Percentiles rank a stretch among this genome's conserved stretches.
phyloP scores from a whole-genome alignment of 306 rosid genomes.

The Sophora flavescens region DNA sequence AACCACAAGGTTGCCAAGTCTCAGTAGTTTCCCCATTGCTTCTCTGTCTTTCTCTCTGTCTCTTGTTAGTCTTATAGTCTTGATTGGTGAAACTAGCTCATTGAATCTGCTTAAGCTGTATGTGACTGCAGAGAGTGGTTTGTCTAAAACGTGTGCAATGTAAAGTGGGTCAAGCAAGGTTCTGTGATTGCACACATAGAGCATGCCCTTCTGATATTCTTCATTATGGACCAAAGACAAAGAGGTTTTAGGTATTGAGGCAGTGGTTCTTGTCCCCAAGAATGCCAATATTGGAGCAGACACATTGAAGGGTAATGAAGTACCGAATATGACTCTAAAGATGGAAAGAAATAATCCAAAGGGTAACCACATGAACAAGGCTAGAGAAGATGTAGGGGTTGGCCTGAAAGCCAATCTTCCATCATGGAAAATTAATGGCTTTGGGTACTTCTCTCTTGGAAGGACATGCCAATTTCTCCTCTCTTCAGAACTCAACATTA shows the following conservation, averaged over 20 bases:
- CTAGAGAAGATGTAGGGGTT: constrained; percentile 54
- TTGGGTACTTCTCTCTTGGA: constrained; percentile 64
- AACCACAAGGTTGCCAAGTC: constrained; percentile 65
- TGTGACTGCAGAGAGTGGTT: constrained; percentile 62
- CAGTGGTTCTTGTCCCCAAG: constrained; percentile 58
- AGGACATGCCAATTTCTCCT: constrained; percentile 63
- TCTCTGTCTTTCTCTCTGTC: constrained; percentile 58
- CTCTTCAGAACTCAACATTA: constrained; percentile 58
- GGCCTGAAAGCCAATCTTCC: constrained; percentile 81
- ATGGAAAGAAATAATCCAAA: constrained; percentile 57
- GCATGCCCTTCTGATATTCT: constrained; percentile 50
- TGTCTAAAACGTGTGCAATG: constrained; percentile 46
- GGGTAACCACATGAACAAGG: constrained; percentile 72
- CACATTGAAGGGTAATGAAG: constrained; percentile 51
- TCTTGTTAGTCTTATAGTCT: constrained; percentile 59
- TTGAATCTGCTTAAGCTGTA: constrained; percentile 68
- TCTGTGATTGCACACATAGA: constrained; percentile 80
- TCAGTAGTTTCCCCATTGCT: constrained; percentile 54
- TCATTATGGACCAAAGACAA: background rate
- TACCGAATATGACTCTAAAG: constrained; percentile 50
- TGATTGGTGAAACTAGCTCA: constrained; percentile 66
- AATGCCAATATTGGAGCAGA: constrained; percentile 64
- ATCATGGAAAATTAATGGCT: constrained; percentile 77
- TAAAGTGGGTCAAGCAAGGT: constrained; percentile 78
- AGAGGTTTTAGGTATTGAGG: constrained; percentile 32